Base-by-base conservation (phyloP, 345 rosid species). In the Cardamine chenopodiifolia region DNA sequence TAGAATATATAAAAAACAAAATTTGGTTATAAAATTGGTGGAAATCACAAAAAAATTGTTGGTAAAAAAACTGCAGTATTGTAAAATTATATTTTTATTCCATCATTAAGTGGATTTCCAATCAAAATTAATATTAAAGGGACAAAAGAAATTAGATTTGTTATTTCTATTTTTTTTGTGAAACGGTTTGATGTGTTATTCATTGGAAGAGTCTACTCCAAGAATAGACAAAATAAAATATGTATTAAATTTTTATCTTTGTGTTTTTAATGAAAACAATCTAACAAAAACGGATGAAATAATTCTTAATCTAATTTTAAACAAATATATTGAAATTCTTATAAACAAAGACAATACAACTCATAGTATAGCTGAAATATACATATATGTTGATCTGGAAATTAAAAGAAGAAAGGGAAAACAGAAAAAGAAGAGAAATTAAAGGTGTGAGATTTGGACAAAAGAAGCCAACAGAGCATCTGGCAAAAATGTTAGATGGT, bases 401-500 rank as follows among this genome's bases (percentile, higher is more conserved):
- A 45, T 4, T 13, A 74, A 65, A 53, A 53, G 19, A 35, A 1
- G 35, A 71, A 56, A 29, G 12, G 2, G 50, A 17, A 69, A 39
- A 42, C 18, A 18, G 14, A 26, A 26, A 60, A 26, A 19, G 5
- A 59, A 67, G 37, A 60, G 62, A 59, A 67, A 35, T 11, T 56
- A 74, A 74, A 74, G 71, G 18, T 74, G 39, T 39, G 25, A 66
- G 37, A 68, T 26, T 50, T 60, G 37, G 68, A 75, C 79, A 75
- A 68, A 75, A 75, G 69, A 76, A 42, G 79, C 57, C 70, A 76
- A 25, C 23, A 42, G 57, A 62, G 74, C 28, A 19, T 68, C 74
- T 76, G 79, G 64, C 70, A 68, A 76, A 68, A 40, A 23, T 60
- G 74, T 69, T 62, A 52, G 70, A 76, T 31, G 79, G 79, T 76